Conservation (phyloP, 148 eudicot genomes). For the Fagopyrum homotropicum region DNA sequence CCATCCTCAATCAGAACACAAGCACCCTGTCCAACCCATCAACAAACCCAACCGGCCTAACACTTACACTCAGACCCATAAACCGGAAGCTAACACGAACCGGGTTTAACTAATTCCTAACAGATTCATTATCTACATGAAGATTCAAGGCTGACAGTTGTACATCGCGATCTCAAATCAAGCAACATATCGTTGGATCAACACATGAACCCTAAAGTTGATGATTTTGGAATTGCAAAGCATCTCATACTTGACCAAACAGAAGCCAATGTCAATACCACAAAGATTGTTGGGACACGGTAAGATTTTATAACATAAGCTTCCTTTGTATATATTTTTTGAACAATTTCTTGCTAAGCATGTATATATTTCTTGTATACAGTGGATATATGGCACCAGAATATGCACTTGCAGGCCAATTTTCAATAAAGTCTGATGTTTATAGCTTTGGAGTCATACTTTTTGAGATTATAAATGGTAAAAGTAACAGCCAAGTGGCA, state of each 20-base stretch:
- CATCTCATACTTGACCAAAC: slow-evolving; percentile 11
- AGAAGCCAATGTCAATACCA: slow-evolving; percentile 6
- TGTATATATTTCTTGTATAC: background rate
- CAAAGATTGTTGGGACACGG: slow-evolving; percentile 10
- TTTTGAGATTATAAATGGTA: background rate
- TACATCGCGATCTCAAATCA: slow-evolving; percentile 10
- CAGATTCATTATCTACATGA: slow-evolving; percentile 10
- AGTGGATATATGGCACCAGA: slow-evolving; percentile 4
- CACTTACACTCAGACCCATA: too few species aligned
- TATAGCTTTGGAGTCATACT: background rate
- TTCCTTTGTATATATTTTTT: too few species aligned
- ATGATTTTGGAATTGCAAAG: slow-evolving; percentile 11
- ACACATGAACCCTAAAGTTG: slow-evolving; percentile 8
- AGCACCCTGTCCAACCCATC: too few species aligned
- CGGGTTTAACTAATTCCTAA: too few species aligned
- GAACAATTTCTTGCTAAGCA: background rate
- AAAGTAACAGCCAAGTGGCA: background rate
- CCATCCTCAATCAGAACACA: too few species aligned
- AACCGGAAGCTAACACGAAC: too few species aligned
- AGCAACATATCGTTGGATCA: background rate
- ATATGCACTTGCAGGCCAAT: background rate
- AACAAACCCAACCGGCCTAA: too few species aligned
- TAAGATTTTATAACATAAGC: background rate
- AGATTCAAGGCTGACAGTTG: background rate
- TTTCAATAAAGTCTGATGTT: background rate